Percentiles rank a stretch among this genome's conserved stretches.
Evolutionary conservation across 305 asterid genomes (phyloP).

Genomic region (Solanum hybrid): DNA sequence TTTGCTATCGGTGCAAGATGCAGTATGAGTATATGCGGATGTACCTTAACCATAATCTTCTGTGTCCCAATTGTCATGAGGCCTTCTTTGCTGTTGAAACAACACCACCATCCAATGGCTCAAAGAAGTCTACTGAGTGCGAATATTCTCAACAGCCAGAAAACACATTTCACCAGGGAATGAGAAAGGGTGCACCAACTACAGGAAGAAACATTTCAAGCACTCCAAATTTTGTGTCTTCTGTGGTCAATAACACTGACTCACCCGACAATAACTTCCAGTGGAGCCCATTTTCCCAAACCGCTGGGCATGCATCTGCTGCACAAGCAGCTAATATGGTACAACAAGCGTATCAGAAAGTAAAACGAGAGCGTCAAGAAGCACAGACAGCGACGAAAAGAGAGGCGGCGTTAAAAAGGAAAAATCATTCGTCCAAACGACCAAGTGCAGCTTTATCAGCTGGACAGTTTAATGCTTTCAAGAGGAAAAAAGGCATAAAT

Average conservation of each 20-base stretch:
- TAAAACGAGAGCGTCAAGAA: slow-evolving; percentile 64
- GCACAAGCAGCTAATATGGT: slow-evolving; percentile 68
- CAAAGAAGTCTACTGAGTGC: neutral
- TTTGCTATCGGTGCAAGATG: slow-evolving; percentile 68
- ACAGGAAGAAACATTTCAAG: slow-evolving; percentile 13
- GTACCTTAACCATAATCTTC: slow-evolving; percentile 68
- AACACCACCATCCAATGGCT: slow-evolving; percentile 35
- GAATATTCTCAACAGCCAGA: neutral
- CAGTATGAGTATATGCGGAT: slow-evolving; percentile 70
- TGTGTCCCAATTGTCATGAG: slow-evolving; percentile 76
- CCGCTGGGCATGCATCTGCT: slow-evolving; percentile 41
- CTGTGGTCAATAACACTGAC: neutral
- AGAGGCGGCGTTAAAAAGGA: slow-evolving; percentile 42
- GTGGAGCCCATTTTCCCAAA: slow-evolving; percentile 63
- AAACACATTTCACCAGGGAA: neutral
- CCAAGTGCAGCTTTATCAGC: slow-evolving; percentile 20
- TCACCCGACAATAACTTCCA: slow-evolving; percentile 23
- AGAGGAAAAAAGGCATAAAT: slow-evolving; percentile 50
- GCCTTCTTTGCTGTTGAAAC: slow-evolving; percentile 38
- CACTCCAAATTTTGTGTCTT: slow-evolving; percentile 10
- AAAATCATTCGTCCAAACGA: slow-evolving; percentile 42
- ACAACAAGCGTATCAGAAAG: slow-evolving; percentile 69
- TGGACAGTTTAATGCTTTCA: slow-evolving; percentile 27
- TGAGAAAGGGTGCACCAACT: neutral
- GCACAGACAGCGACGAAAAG: slow-evolving; percentile 57